Evolutionary conservation across 2,329 filamentous ascomycete species (phyloP), one percentile per base, ranked within the genome.

Genomic region (Penicillium hesseltinei): DNA sequence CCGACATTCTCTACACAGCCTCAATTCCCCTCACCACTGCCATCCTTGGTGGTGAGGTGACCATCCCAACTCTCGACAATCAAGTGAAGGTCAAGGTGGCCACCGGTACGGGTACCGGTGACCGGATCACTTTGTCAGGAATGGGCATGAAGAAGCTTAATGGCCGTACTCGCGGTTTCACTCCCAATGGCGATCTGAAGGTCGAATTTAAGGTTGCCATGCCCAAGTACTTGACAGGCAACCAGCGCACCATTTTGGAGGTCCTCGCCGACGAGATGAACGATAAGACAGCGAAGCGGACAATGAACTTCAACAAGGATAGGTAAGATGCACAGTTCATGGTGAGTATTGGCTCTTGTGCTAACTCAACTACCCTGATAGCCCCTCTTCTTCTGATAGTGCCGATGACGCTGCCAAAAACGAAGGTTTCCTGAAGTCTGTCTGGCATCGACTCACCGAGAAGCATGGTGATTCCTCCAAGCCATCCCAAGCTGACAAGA

Each of bases 251-350:
- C 0, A 89, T 99, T 58, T 78, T 96, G 44, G 94, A 99, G 79
- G 93, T 97, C 85, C 84, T 99, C 63, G 94, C 94, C 7, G 92
- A 99, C 68, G 94, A 99, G 79, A 89, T 99, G 86, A 88, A 85
- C 39, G 94, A 99, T 76, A 92, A 92, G 80, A 91, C 85, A 29
- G 94, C 94, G 35, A 94, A 91, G 79, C 84, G 94, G 45, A 85
- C 96, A 56, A 97, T 99, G 92, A 93, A 95, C 70, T 79, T 96
- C 39, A 77, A 75, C 53, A 79, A 79, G 69, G 80, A 81, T 56
- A 81, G 75, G 84, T 86, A 77, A 79, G 82, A 27, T 23, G 6
- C 21, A 51, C 19, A 36, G 42, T 5, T 17, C 23, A 45, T 33
- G 21, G 29, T 33, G 39, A 44, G 15, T 21, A 44, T 53, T 29